Evolutionary conservation across 2,329 filamentous ascomycete genomes (phyloP).

Genomic region (Claviceps spartinae): DNA sequence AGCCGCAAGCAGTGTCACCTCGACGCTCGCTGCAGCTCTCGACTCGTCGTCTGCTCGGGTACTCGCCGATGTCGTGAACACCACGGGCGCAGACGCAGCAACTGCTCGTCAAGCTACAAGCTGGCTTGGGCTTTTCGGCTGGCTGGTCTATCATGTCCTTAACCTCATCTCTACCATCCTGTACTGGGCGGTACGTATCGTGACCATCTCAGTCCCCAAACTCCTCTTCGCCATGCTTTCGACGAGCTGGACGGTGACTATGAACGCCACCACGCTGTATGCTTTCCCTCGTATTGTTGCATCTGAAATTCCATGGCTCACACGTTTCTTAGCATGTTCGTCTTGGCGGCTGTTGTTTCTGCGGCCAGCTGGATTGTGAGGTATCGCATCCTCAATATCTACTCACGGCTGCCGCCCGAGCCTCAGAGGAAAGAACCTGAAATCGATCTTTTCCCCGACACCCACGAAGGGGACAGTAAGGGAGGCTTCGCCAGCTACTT

Average conservation of each 20-base stretch:
- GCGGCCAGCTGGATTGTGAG: slow-evolving; percentile 85
- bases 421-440: slow-evolving; percentile 93
- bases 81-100: slow-evolving; percentile 17
- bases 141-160: slow-evolving; percentile 39
- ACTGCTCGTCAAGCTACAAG: slow-evolving; percentile 29
- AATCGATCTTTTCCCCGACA: slow-evolving; percentile 87
- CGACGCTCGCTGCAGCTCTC: slow-evolving; percentile 19
- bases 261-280: slow-evolving; percentile 95
- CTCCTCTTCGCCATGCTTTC: slow-evolving; percentile 83
- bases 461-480: slow-evolving; percentile 79
- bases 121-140: slow-evolving; percentile 45
- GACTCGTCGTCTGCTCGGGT: slow-evolving; percentile 18
- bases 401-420: slow-evolving; percentile 82
- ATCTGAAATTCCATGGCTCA: slow-evolving; percentile 7
- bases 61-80: slow-evolving; percentile 24
- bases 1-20: slow-evolving; percentile 19
- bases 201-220: slow-evolving; percentile 79
- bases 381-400: slow-evolving; percentile 95
- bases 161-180: slow-evolving; percentile 43
- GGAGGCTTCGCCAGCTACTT: slow-evolving; percentile 89
- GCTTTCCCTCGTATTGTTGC: slow-evolving; percentile 14
- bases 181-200: slow-evolving; percentile 74
- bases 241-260: slow-evolving; percentile 87
- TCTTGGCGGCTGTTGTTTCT: slow-evolving; percentile 64
- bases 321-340: slow-evolving; percentile 47